Evolutionary conservation across 2,329 filamentous ascomycete species (phyloP).

Genomic region (Fusarium pseudocircinatum): DNA sequence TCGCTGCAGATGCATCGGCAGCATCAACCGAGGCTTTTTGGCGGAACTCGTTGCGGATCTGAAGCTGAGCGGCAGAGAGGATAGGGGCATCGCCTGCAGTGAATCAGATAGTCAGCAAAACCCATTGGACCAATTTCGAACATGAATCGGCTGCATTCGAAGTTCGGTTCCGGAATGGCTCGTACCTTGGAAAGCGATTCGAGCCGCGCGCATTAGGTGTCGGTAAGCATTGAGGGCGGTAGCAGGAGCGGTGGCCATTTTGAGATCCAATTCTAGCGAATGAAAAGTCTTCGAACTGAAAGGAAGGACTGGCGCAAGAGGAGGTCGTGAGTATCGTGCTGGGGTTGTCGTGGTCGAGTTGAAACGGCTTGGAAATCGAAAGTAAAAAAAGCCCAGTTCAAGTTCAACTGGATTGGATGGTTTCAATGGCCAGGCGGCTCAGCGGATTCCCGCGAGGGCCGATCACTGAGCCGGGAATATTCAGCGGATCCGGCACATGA

Average conservation of each 20-base stretch:
- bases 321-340: not conserved
- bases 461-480: not conserved
- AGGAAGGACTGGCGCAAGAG: not conserved
- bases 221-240: conserved; percentile 82
- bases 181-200: conserved; percentile 84
- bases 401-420: not conserved
- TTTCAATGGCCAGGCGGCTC: not conserved
- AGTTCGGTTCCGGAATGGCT: not conserved
- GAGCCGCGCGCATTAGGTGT: conserved; percentile 80
- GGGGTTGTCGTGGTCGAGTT: not conserved
- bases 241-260: conserved; percentile 44
- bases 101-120: not conserved
- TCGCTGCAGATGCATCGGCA: conserved; percentile 67
- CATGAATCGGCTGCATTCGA: not conserved
- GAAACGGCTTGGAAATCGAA: conserved; percentile 8
- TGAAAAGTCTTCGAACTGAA: too few relatives aligned
- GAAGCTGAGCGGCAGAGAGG: conserved; percentile 74
- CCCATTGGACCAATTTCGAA: too few relatives aligned
- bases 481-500: not conserved
- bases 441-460: not conserved
- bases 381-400: conserved; percentile 21
- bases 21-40: conserved; percentile 68
- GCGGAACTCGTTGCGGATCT: conserved; percentile 80
- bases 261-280: not conserved
- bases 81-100: conserved; percentile 73